phyloP scores from a whole-genome alignment of 1,284 basidiomycete species.

The Leccinum fallax region DNA sequence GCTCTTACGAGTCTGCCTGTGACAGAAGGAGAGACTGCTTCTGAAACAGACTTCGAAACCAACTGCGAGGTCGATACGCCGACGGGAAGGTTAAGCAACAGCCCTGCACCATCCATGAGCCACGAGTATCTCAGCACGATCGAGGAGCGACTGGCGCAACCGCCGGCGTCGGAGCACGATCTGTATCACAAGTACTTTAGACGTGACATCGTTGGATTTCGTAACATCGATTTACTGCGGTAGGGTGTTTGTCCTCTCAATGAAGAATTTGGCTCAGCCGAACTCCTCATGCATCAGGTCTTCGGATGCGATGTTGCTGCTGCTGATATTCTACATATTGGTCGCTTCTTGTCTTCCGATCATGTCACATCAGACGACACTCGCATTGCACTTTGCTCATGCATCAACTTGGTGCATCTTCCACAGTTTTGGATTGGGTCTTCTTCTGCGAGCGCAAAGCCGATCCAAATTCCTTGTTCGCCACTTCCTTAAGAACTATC shows the following conservation, averaged over 20 bases:
- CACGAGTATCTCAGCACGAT: slow-evolving; percentile 4
- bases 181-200: slow-evolving; percentile 90
- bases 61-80: slow-evolving; percentile 52
- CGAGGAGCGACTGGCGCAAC: slow-evolving; percentile 21
- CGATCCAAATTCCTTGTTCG: slow-evolving; percentile 88
- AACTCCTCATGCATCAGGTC: slow-evolving; percentile 44
- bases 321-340: slow-evolving; percentile 59
- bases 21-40: slow-evolving; percentile 74
- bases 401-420: slow-evolving; percentile 86
- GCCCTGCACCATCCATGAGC: too few relatives aligned
- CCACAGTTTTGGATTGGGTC: slow-evolving; percentile 88
- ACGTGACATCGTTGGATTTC: slow-evolving; percentile 81
- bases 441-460: slow-evolving; percentile 83
- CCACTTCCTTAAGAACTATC: slow-evolving; percentile 92
- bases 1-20: slow-evolving; percentile 43
- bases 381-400: slow-evolving; percentile 78
- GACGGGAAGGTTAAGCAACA: too few relatives aligned
- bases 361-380: slow-evolving; percentile 43
- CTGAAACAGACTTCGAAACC: slow-evolving; percentile 67
- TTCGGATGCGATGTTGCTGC: slow-evolving; percentile 66
- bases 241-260: slow-evolving; percentile 37
- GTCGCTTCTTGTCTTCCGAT: slow-evolving; percentile 49
- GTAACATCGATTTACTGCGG: slow-evolving; percentile 87
- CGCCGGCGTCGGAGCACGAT: slow-evolving; percentile 77
- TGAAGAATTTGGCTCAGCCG: slow-evolving; percentile 26